Evolutionary conservation across 805 yeast species (phyloP), one percentile per base, ranked within the genome.

Genomic region (Priceomyces fermenticarens): DNA sequence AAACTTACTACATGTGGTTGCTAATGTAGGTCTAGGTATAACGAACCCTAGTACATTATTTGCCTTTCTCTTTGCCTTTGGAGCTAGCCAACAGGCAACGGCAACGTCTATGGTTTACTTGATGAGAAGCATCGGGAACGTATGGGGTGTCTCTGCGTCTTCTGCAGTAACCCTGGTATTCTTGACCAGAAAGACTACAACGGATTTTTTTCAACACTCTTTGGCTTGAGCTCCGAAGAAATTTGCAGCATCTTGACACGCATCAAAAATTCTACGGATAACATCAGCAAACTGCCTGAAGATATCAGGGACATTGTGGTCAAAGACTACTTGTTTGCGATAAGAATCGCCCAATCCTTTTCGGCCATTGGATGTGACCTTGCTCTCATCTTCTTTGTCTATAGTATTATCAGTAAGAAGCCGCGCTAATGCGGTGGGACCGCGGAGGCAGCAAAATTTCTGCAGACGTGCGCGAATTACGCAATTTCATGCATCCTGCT

Each of bases 11-110:
- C 48, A 66, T 32, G 40, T 63, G 8, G 72, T 72, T 2, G 62
- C 69, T 2, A 66, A 64, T 39, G 36, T 65, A 12, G 72, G 73
- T 6, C 72, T 64, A 41, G 73, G 73, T 4, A 46, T 64, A 40
- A 61, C 63, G 2, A 66, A 58, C 36, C 72, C 73, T 2, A 53
- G 59, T 20, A 55, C 66, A 7, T 46, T 67, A 31, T 67, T 67
- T 46, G 47, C 67, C 8, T 66, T 66, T 40, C 52, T 67, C 11
- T 65, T 63, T 48, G 60, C 57, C 10, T 63, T 54, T 39, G 58
- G 60, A 2, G 40, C 48, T 10, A 43, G 45, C 1, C 53, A 58
- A 37, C 73, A 67, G 43, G 73, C 72, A 3, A 58, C 65, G 6
- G 63, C 71, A 1, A 67, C 73, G 8, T 63, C 71, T 9, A 64